Conservation (phyloP, 1,139 yeast species). For the Kurtzmaniella quercitrusa region DNA sequence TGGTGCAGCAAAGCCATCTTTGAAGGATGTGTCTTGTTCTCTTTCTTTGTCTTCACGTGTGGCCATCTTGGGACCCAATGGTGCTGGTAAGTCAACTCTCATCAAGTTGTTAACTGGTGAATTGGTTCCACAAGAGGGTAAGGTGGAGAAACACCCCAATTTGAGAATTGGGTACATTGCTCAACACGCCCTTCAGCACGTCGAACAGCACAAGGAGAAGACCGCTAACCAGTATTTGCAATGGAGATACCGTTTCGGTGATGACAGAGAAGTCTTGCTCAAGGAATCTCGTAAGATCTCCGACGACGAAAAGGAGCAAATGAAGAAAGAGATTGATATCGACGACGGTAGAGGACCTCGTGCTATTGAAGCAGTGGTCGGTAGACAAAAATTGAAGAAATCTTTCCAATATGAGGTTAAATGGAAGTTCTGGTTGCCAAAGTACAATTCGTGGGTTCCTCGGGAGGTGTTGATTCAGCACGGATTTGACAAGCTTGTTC, state of each 20-base stretch:
- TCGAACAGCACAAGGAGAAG: slow-evolving; percentile 93
- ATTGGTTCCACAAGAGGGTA: slow-evolving; percentile 78
- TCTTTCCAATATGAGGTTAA: slow-evolving; percentile 95
- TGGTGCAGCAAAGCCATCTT: slow-evolving; percentile 81
- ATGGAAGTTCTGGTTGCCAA: slow-evolving; percentile 93
- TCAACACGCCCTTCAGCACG: slow-evolving; percentile 97
- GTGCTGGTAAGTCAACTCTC: slow-evolving; percentile 97
- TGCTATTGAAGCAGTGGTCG: slow-evolving; percentile 88
- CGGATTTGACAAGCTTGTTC: slow-evolving; percentile 85
- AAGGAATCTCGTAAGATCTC: slow-evolving; percentile 90
- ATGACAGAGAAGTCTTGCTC: slow-evolving; percentile 91
- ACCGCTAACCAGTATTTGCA: slow-evolving; percentile 96
- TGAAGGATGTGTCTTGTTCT: slow-evolving; percentile 76
- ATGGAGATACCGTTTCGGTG: slow-evolving; percentile 98
- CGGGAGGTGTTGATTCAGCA: slow-evolving; percentile 73
- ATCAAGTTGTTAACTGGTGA: slow-evolving; percentile 93
- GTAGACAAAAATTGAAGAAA: slow-evolving; percentile 94
- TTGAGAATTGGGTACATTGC: slow-evolving; percentile 98
- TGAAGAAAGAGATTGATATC: slow-evolving; percentile 74
- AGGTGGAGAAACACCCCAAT: slow-evolving; percentile 96
- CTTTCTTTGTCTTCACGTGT: slow-evolving; percentile 91
- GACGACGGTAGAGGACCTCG: slow-evolving; percentile 90
- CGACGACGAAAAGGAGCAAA: slow-evolving; percentile 74
- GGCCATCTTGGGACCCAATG: slow-evolving; percentile 95
- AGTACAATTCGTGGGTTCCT: slow-evolving; percentile 90